phyloP scores from a whole-genome alignment of 1,284 basidiomycete species.

The Agroathelia rolfsii region DNA sequence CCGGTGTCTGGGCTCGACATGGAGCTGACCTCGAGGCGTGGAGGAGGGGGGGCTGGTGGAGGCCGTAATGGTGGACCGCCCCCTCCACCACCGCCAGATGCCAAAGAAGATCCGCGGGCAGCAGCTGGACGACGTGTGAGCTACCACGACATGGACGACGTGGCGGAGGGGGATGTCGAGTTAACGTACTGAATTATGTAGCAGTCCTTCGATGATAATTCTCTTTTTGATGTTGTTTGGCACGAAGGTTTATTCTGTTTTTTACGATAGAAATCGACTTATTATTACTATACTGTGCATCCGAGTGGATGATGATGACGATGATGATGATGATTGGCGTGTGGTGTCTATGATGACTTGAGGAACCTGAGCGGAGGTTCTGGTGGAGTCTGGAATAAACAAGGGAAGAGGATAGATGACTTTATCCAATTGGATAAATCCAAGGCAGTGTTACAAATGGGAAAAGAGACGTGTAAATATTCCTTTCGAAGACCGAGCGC shows the following conservation, averaged over 20 bases:
- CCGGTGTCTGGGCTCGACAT: constrained; percentile 55
- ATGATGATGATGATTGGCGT: too few species aligned
- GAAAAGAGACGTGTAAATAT: too few species aligned
- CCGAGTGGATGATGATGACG: too few species aligned
- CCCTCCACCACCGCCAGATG: constrained; percentile 73
- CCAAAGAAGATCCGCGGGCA: constrained; percentile 81
- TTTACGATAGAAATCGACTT: too few species aligned
- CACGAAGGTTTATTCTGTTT: constrained; percentile 12
- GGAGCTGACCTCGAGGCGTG: constrained; percentile 27
- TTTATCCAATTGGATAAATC: too few species aligned
- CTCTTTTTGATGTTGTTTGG: constrained; percentile 15
- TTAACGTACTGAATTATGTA: constrained; percentile 51
- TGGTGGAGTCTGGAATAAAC: too few species aligned
- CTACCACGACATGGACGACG: constrained; percentile 82
- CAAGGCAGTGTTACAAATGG: too few species aligned
- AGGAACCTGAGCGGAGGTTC: too few species aligned
- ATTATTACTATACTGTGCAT: too few species aligned
- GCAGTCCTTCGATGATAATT: constrained; percentile 8
- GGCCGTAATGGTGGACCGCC: constrained; percentile 36
- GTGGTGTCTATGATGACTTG: too few species aligned
- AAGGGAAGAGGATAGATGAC: too few species aligned
- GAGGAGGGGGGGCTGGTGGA: constrained; percentile 25
- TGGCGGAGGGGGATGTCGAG: constrained; percentile 79
- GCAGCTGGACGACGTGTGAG: constrained; percentile 72
- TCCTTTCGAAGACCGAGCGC: too few species aligned